Base-by-base conservation (phyloP, 352 stramenopile genomes). In the Phytophthora pistaciae region DNA sequence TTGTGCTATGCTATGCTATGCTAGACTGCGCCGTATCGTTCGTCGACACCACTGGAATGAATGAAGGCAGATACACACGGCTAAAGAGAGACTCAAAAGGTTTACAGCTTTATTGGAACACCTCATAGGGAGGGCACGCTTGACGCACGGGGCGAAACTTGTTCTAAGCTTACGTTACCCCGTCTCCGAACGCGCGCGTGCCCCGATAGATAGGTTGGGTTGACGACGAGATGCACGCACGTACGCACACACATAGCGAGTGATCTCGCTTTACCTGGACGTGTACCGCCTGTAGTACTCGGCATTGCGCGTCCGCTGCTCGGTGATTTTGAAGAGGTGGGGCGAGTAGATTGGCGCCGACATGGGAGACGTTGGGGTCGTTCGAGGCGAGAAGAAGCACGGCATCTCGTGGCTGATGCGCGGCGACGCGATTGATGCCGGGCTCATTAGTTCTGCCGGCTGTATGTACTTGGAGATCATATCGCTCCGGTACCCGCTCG, bases 311-410 rank as follows among this genome's bases (percentile, higher is more conserved):
- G 48, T 44, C 63, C 46, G 68, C 18, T 75, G 60, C 57, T 84
- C 77, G 6, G 70, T 61, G 58, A 81, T 78, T 68, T 63, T 69
- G 44, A 81, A 79, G 16, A 84, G 56, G 49, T 82, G 66, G 5
- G 77, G 70, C 20, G 77, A 79, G 68, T 82, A 80, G 29, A 82
- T 69, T 3, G 74, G 63, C 33, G 60, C 62, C 6, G 62, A 70
- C 64, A 76, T 63, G 5, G 80, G 74, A 52, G 75, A 75, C 48
- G 68, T 76, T 27, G 76, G 74, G n/a, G 68, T 71, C 49, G 84
- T 66, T 6, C 78, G 74, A 10, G 80, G 76, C 31, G 78, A 88
- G 68, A 86, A 88, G 62, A 88, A 88, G 55, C 80, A 78, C 49
- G 80, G 80, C 57, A 88, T 88, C 55, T 83, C 71, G 64, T 78